Conservation (phyloP, 1,284 basidiomycete species). For the Lignosus rhinocerotis region DNA sequence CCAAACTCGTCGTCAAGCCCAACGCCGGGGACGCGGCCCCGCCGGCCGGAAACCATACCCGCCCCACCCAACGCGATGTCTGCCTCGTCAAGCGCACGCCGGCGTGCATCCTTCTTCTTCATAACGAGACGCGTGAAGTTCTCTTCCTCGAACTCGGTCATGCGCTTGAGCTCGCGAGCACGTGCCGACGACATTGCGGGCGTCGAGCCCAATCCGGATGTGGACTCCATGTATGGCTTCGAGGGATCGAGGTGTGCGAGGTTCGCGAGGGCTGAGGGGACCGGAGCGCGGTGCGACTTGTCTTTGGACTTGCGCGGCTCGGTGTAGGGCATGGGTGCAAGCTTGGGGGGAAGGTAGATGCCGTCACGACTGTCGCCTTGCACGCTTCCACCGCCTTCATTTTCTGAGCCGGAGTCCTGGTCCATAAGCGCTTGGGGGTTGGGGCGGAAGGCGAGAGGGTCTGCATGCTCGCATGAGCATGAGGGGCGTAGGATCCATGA, state of each 20-base stretch:
- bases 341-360: slow-evolving; percentile 89
- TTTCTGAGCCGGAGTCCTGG: slow-evolving; percentile 38
- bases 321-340: slow-evolving; percentile 91
- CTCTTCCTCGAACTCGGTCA: slow-evolving; percentile 94
- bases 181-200: slow-evolving; percentile 63
- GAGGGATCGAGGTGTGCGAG: slow-evolving; percentile 68
- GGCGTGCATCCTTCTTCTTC: slow-evolving; percentile 85
- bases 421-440: slow-evolving; percentile 74
- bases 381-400: slow-evolving; percentile 32
- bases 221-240: slow-evolving; percentile 69
- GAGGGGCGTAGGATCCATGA: neutral
- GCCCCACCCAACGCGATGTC: slow-evolving; percentile 86
- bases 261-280: slow-evolving; percentile 73
- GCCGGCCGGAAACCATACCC: slow-evolving; percentile 51
- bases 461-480: slow-evolving; percentile 41
- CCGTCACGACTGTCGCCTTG: slow-evolving; percentile 43
- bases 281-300: slow-evolving; percentile 47
- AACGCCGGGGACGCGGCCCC: slow-evolving; percentile 62
- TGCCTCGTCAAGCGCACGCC: slow-evolving; percentile 85
- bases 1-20: slow-evolving; percentile 85
- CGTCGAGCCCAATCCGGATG: slow-evolving; percentile 74
- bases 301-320: slow-evolving; percentile 54
- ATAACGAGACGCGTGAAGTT: slow-evolving; percentile 93
- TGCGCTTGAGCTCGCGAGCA: slow-evolving; percentile 76
- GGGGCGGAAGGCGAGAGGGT: slow-evolving; percentile 88